Conservation (phyloP, 2,329 filamentous ascomycete species). For the Penicillium crustosum region DNA sequence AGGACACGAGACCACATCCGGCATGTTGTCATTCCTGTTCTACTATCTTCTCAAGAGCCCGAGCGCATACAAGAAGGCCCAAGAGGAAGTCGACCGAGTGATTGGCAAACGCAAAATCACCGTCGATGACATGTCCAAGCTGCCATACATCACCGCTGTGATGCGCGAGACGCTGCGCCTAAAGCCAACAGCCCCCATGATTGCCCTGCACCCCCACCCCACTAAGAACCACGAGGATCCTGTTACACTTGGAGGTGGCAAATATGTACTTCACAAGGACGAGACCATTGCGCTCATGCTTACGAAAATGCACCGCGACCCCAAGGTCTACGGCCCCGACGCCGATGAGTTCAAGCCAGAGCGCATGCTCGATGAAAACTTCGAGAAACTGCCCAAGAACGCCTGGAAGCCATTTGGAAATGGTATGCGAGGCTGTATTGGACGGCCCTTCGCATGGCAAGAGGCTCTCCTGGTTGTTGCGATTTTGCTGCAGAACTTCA, state of each 20-base stretch:
- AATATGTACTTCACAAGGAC: slow-evolving; percentile 58
- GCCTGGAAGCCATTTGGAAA: slow-evolving; percentile 75
- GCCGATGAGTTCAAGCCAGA: slow-evolving; percentile 68
- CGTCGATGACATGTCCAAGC: slow-evolving; percentile 62
- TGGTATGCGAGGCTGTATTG: slow-evolving; percentile 69
- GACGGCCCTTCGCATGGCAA: slow-evolving; percentile 72
- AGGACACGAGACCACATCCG: slow-evolving; percentile 71
- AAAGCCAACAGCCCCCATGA: slow-evolving; percentile 57
- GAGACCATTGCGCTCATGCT: slow-evolving; percentile 55
- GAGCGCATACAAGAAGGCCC: slow-evolving; percentile 59
- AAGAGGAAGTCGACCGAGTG: slow-evolving; percentile 66
- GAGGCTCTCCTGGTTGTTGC: slow-evolving; percentile 64
- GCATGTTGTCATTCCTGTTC: slow-evolving; percentile 64
- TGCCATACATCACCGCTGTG: slow-evolving; percentile 65
- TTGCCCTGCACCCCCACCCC: slow-evolving; percentile 53
- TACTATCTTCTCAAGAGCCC: slow-evolving; percentile 65
- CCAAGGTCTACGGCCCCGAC: slow-evolving; percentile 63
- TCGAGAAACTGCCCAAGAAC: slow-evolving; percentile 63
- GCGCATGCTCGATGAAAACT: slow-evolving; percentile 68
- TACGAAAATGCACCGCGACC: slow-evolving; percentile 60
- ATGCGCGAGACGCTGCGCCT: slow-evolving; percentile 66
- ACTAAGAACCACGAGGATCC: slow-evolving; percentile 41
- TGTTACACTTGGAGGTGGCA: slow-evolving; percentile 57
- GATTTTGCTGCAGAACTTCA: slow-evolving; percentile 69
- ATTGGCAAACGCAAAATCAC: slow-evolving; percentile 59